Conservation (phyloP, 2,329 filamentous ascomycete species). For the Teratosphaeria pseudoeucalypti region DNA sequence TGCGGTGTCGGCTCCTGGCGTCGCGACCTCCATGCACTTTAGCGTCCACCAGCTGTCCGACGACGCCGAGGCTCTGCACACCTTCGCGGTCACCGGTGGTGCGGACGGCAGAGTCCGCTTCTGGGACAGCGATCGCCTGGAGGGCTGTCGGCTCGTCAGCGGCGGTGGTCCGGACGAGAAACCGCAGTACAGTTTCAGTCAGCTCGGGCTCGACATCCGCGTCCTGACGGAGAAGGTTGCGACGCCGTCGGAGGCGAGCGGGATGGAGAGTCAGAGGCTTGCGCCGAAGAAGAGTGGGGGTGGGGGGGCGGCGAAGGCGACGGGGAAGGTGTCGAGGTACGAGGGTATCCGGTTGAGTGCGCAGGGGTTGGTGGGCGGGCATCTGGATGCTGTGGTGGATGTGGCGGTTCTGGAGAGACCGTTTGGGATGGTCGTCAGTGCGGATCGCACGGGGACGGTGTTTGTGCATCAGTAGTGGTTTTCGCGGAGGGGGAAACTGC, state of each 20-base stretch:
- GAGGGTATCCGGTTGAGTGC: constrained; percentile 83
- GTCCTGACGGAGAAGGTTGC: constrained; percentile 27
- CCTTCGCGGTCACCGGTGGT: constrained; percentile 78
- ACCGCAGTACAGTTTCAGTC: constrained; percentile 54
- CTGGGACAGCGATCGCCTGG: constrained; percentile 76
- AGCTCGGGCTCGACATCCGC: constrained; percentile 31
- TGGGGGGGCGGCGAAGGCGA: background rate
- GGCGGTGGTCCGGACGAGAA: constrained; percentile 55
- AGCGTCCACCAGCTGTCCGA: constrained; percentile 62
- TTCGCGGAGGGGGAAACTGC: background rate
- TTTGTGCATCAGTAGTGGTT: constrained; percentile 60
- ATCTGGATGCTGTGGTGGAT: constrained; percentile 80
- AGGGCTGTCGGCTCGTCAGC: constrained; percentile 70
- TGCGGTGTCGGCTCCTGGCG: constrained; percentile 34
- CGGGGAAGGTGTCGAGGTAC: constrained; percentile 54
- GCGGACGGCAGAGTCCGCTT: constrained; percentile 86
- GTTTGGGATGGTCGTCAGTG: constrained; percentile 86
- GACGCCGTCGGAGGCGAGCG: constrained; percentile 5
- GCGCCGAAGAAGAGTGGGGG: constrained; percentile 18
- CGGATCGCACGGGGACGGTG: constrained; percentile 78
- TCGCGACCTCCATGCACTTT: constrained; percentile 62
- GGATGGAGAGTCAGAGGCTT: constrained; percentile 17
- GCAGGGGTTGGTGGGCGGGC: constrained; percentile 72
- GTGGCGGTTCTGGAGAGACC: constrained; percentile 80
- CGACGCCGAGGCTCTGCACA: constrained; percentile 60